Evolutionary conservation across 1,284 basidiomycete genomes (phyloP).

Genomic region (Thelephora terrestris): DNA sequence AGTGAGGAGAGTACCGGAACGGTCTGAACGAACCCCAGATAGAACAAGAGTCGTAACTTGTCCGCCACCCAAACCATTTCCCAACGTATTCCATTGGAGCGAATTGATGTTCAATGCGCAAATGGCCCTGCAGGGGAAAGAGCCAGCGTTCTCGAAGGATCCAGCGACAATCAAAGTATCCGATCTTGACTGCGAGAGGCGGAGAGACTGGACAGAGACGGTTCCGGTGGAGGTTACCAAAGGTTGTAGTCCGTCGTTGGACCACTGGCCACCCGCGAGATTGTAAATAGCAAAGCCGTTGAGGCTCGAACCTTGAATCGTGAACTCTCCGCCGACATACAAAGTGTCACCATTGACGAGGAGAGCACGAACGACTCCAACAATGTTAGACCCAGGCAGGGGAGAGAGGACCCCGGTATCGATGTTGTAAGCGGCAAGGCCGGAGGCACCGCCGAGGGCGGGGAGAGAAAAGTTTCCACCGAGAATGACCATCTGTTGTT

Average conservation of each 20-base stretch:
- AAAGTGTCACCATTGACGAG: slow-evolving; percentile 55
- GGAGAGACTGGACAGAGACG: slow-evolving; percentile 70
- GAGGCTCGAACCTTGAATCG: slow-evolving; percentile 39
- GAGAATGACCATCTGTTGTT: slow-evolving; percentile 62
- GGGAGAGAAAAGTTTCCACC: slow-evolving; percentile 85
- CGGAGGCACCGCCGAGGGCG: slow-evolving; percentile 31
- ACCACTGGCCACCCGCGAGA: slow-evolving; percentile 52
- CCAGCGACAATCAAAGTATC: slow-evolving; percentile 77
- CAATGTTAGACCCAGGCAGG: slow-evolving; percentile 49
- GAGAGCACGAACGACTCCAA: slow-evolving; percentile 67
- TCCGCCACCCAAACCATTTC: slow-evolving; percentile 68
- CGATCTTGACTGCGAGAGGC: slow-evolving; percentile 49
- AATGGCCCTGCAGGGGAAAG: slow-evolving; percentile 66
- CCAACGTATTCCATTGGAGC: slow-evolving; percentile 75
- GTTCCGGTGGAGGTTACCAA: slow-evolving; percentile 44
- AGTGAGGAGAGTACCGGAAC: neutral
- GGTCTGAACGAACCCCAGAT: slow-evolving; percentile 53
- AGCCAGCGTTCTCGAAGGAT: slow-evolving; percentile 74
- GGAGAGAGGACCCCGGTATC: slow-evolving; percentile 38
- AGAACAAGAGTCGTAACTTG: slow-evolving; percentile 74
- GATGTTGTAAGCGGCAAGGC: slow-evolving; percentile 70
- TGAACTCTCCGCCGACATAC: slow-evolving; percentile 78
- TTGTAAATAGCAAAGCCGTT: slow-evolving; percentile 74
- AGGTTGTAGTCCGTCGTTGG: slow-evolving; percentile 42
- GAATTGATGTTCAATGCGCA: slow-evolving; percentile 65